Evolutionary conservation across 306 rosid genomes (phyloP), one percentile per base, ranked within the genome.

Genomic region (Arachis hypogaea): DNA sequence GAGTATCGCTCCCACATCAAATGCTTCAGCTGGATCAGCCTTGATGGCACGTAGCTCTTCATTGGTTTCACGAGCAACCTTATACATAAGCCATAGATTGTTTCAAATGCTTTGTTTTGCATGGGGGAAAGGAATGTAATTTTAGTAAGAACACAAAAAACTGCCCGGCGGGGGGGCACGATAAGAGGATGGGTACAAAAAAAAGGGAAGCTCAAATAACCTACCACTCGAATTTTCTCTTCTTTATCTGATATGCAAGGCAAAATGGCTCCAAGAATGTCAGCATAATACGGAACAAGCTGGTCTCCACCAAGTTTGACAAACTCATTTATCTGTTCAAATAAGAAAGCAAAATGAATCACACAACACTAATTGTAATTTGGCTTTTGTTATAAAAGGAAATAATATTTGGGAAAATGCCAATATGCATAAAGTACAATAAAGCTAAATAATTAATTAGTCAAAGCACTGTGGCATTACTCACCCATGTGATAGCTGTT

Each of bases 191-290:
- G 9, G 8, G 11, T 29, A 10, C 9, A 10, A 29, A 79, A 10
- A 63, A 6, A 59, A 29, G 45, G 71, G 77, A 78, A 49, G 58
- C 46, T 47, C 38, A 22, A 76, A 75, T 51, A 49, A 82, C 84
- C 55, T 81, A 95, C 99, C 96, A 95, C 98, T 88, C 99, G 83
- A 60, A 95, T 95, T 84, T 95, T 95, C 85, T 95, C 99, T 85
- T 95, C 99, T 92, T 92, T 95, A 86, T 95, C 99, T 58, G 99
- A 89, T 83, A 95, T 95, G 85, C 96, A 95, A 63, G 99, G 99
- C 76, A 95, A 79, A 82, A 95, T 92, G 73, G 96, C 99, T 64
- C 98, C 98, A 61, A 95, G 89, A 78, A 95, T 95, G 73, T 88
- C 98, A 58, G 98, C 97, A 82, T 92, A 95, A 74, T 95, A 92